Percentiles rank a stretch among this genome's conserved stretches.
Evolutionary conservation across 805 yeast species (phyloP).

Genomic region (Wickerhamiella dianesei): DNA sequence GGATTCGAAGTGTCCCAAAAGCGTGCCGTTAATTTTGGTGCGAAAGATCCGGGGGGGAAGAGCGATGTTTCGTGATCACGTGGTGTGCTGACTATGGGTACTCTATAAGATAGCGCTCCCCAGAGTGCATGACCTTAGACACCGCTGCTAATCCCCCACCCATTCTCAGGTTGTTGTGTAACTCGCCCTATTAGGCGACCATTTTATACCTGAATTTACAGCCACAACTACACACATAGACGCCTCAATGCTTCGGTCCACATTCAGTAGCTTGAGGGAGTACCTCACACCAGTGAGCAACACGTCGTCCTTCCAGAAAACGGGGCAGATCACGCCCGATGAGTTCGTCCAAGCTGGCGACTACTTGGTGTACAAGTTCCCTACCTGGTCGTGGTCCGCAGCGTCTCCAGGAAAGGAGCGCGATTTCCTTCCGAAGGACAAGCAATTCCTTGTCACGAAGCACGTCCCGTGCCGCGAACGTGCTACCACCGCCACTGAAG

Average conservation of each 20-base stretch:
- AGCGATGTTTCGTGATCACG: no score
- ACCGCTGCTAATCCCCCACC: not conserved
- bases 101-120: no score
- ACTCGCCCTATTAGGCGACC: no score
- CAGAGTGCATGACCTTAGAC: no score
- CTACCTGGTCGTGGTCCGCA: conserved; percentile 87
- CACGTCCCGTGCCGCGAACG: conserved; percentile 80
- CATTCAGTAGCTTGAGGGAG: conserved; percentile 44
- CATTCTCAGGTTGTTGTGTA: not conserved
- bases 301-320: conserved; percentile 65
- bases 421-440: conserved; percentile 70
- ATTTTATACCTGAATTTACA: not conserved
- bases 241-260: conserved; percentile 3
- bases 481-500: conserved; percentile 29
- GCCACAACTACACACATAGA: not conserved
- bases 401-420: conserved; percentile 41
- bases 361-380: conserved; percentile 77
- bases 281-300: conserved; percentile 84
- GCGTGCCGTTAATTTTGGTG: no score
- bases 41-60: no score
- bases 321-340: conserved; percentile 92
- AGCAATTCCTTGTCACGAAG: conserved; percentile 74
- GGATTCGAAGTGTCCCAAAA: no score
- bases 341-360: conserved; percentile 94
- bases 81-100: no score